Evolutionary conservation across 306 rosid species (phyloP).

Genomic region (Trifolium dubium): DNA sequence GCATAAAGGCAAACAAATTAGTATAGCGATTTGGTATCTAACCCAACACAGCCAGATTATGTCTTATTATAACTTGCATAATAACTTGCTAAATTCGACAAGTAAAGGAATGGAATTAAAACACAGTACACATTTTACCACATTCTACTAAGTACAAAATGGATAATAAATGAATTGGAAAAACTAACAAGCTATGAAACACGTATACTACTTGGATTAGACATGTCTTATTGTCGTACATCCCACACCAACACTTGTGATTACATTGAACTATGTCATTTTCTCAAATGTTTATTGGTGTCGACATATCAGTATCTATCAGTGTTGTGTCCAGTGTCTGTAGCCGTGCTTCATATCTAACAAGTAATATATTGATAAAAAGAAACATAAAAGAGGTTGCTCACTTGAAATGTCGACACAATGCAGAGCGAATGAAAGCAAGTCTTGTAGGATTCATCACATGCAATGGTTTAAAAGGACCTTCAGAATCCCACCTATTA

Average conservation of each 20-base stretch:
- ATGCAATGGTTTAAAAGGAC: slow-evolving; percentile 94
- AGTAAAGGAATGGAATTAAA: not conserved
- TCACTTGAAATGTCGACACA: slow-evolving; percentile 83
- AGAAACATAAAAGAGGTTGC: slow-evolving; percentile 9
- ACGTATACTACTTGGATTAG: no score
- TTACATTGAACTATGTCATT: no score
- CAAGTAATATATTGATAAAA: not conserved
- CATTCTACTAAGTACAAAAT: not conserved
- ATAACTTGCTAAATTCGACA: not conserved
- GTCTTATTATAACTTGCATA: not conserved
- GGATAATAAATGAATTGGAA: not conserved
- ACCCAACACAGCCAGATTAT: slow-evolving; percentile 12
- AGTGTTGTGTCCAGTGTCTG: no score
- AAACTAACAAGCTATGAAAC: not conserved
- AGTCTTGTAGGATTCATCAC: slow-evolving; percentile 86
- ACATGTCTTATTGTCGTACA: no score
- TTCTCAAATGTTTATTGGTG: no score
- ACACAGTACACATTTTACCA: not conserved
- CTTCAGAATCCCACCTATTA: slow-evolving; percentile 93
- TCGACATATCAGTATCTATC: no score
- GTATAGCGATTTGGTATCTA: not conserved
- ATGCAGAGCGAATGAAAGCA: slow-evolving; percentile 80
- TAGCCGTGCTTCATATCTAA: no score
- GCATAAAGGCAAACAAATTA: not conserved
- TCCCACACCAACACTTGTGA: no score